Percentiles rank a stretch among this genome's conserved stretches.
These are phyloP conservation scores for Priceomyces carsonii DNA, from an alignment of 805 yeast species.

Conservation along the genomic window DNA sequence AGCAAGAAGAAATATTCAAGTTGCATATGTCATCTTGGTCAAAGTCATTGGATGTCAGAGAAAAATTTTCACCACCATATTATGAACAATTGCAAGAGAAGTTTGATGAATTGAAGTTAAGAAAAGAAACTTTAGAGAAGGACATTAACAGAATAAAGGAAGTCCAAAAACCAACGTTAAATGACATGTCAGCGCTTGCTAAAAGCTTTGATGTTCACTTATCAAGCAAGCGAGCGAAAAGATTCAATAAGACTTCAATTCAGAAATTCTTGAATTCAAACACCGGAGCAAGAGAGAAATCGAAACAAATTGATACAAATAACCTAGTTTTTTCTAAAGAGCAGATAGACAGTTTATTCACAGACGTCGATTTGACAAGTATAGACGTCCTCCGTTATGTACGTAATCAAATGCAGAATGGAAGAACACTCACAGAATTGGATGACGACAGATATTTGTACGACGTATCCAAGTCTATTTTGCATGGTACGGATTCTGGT, in stretches of 20 bases:
- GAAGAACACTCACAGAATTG: slow-evolving; percentile 18
- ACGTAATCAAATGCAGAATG: slow-evolving; percentile 21
- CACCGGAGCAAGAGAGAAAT: slow-evolving; percentile 8
- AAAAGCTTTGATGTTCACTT: slow-evolving; percentile 21
- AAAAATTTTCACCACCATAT: slow-evolving; percentile 13
- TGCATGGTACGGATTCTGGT: slow-evolving; percentile 17
- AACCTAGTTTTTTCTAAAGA: slow-evolving; percentile 18
- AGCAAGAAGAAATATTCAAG: slow-evolving; percentile 23
- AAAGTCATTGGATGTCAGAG: slow-evolving; percentile 16
- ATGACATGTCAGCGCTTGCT: slow-evolving; percentile 29
- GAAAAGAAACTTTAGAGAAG: slow-evolving; percentile 14
- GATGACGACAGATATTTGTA: slow-evolving; percentile 23
- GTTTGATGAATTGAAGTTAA: slow-evolving; percentile 17
- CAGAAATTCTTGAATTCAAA: slow-evolving; percentile 9
- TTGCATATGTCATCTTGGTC: slow-evolving; percentile 23
- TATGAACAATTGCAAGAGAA: slow-evolving; percentile 21
- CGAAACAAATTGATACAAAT: slow-evolving; percentile 12
- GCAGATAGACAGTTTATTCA: slow-evolving; percentile 20
- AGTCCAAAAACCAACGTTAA: slow-evolving; percentile 36
- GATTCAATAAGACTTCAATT: slow-evolving; percentile 12
- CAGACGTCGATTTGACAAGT: slow-evolving; percentile 16
- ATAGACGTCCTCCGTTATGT: slow-evolving; percentile 16
- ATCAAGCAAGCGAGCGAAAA: slow-evolving; percentile 12
- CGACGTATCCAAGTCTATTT: slow-evolving; percentile 21
- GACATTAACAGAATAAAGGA: slow-evolving; percentile 26